Evolutionary conservation across 768 basidiomycete genomes (phyloP), one percentile per base, ranked within the genome.

Genomic region (Punctularia strigosozonata): DNA sequence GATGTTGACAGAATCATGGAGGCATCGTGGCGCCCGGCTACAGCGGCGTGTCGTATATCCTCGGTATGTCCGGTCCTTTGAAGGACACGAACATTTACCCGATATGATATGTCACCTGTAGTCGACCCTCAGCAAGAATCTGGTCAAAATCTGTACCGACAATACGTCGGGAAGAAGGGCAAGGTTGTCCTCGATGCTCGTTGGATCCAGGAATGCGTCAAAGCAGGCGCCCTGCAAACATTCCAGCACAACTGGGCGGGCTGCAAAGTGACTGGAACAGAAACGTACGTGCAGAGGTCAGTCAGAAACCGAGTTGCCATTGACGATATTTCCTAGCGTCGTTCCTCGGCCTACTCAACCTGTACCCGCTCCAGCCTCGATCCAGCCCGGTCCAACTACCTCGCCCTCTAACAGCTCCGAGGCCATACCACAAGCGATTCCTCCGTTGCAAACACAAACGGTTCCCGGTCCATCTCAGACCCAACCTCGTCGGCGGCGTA

Each of bases 131-230:
- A 76, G 47, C 82, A 79, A 48, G 66, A 74, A 37, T 82, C 83
- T 5, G 87, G 87, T 3, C 85, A 88, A 54, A 86, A 77, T 50
- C 56, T 90, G 3, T 87, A 74, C 57, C 73, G 82, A 31, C 82
- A 86, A 50, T 88, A 85, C 55, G 72, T 70, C 1, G 70, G 72
- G 32, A 88, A 87, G 59, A 87, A 84, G 58, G 75, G 73, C 28
- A 88, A 88, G 55, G 63, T 87, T 32, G 73, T 90, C 2, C 71
- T 90, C 5, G 68, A 75, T 49, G 68, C 73, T 4, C 70, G 72
- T 33, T 90, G 87, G 87, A 69, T 86, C 17, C 69, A 71, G 36
- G 80, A 85, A 51, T 90, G 87, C 49, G 65, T 90, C 48, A 74
- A 77, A 48, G 60, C 68, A 5, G 70, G 73, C 37, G 67, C 71